Evolutionary conservation across 2,329 filamentous ascomycete species (phyloP).

Genomic region (Pseudocercospora eumusae): DNA sequence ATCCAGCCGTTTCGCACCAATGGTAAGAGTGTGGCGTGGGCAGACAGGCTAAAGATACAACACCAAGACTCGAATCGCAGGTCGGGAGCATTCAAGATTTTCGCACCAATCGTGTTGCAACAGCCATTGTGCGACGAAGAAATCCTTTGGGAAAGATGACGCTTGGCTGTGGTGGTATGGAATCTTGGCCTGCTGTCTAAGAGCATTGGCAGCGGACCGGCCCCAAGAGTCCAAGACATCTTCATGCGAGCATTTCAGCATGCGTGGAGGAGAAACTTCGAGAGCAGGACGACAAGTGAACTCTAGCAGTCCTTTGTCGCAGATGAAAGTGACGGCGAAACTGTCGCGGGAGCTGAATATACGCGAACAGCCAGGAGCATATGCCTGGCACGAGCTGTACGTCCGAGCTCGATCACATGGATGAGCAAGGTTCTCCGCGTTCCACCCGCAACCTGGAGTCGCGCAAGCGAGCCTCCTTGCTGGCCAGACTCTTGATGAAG

Average conservation of each 20-base stretch:
- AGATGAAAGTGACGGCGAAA: too few species aligned
- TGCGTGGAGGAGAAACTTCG: not conserved
- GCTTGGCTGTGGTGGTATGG: not conserved
- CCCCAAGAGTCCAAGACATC: not conserved
- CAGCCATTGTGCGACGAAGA: not conserved
- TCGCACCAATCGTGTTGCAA: not conserved
- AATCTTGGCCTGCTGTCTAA: not conserved
- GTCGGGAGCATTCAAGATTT: not conserved
- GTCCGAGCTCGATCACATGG: not conserved
- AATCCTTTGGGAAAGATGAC: not conserved
- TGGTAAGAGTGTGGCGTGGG: not conserved
- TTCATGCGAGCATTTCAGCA: not conserved
- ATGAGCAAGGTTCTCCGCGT: not conserved
- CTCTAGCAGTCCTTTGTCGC: too few species aligned
- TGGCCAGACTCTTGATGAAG: not conserved
- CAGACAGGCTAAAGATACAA: not conserved
- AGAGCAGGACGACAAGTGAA: too few species aligned
- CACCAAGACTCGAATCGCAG: too few species aligned
- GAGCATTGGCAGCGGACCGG: not conserved
- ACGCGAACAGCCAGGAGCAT: not conserved
- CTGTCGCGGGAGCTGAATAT: too few species aligned
- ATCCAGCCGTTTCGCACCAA: too few species aligned
- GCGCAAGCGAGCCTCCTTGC: not conserved
- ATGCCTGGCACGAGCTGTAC: not conserved
- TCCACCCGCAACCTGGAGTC: not conserved